Evolutionary conservation across 2,329 filamentous ascomycete genomes (phyloP).

Genomic region (Talaromyces albobiverticillius): DNA sequence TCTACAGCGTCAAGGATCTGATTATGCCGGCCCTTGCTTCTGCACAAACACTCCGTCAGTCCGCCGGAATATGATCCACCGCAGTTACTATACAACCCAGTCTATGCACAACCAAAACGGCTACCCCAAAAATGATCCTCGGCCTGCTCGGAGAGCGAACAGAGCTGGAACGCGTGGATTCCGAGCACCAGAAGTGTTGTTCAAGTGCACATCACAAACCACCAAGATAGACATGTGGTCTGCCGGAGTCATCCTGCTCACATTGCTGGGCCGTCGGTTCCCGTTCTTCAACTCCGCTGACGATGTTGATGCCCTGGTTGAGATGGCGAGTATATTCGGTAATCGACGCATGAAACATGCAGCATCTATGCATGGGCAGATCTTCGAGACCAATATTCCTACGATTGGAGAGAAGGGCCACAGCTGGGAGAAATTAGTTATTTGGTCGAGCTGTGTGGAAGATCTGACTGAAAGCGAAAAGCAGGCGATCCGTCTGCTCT

Average conservation of each 20-base stretch:
- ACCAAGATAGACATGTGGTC: conserved; percentile 97
- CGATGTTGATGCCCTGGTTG: conserved; percentile 95
- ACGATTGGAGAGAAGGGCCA: conserved; percentile 85
- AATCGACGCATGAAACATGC: conserved; percentile 77
- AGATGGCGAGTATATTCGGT: conserved; percentile 95
- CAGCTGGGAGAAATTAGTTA: conserved; percentile 84
- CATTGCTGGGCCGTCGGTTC: conserved; percentile 85
- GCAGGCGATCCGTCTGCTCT: conserved; percentile 43
- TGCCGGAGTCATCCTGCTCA: conserved; percentile 94
- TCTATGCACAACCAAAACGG: conserved; percentile 52
- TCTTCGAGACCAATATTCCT: conserved; percentile 89
- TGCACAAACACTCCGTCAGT: conserved; percentile 66
- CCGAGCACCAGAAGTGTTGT: conserved; percentile 89
- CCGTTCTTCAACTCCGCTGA: conserved; percentile 99
- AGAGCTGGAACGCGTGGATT: conserved; percentile 93
- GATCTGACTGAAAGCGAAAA: conserved; percentile 50
- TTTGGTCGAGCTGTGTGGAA: conserved; percentile 86
- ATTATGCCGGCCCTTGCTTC: conserved; percentile 58
- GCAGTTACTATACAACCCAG: conserved; percentile 58
- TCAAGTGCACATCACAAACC: conserved; percentile 95
- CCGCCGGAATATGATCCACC: conserved; percentile 58
- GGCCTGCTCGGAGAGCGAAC: conserved; percentile 86
- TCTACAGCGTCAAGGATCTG: conserved; percentile 54
- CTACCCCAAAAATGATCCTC: conserved; percentile 86
- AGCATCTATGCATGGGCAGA: conserved; percentile 80